Conservation (phyloP, 2,329 filamentous ascomycete genomes). For the Ceratocystis huliohia region DNA sequence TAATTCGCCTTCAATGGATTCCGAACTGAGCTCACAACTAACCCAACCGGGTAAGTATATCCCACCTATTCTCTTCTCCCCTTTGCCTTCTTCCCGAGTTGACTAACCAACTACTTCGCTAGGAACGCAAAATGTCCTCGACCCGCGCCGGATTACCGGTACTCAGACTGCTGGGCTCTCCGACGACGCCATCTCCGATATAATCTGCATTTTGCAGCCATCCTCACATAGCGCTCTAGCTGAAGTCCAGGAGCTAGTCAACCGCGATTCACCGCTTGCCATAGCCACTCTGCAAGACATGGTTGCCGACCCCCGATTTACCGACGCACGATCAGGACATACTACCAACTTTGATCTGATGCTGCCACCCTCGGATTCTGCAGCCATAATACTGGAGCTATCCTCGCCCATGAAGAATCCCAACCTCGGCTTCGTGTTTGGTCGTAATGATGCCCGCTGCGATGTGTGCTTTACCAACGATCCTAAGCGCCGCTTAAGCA, state of each 20-base stretch:
- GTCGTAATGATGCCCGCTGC: conserved; percentile 57
- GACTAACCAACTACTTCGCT: neutral
- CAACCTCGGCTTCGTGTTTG: conserved; percentile 68
- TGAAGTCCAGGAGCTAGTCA: conserved; percentile 48
- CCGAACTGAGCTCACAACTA: conserved; percentile 27
- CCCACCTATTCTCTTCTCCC: neutral
- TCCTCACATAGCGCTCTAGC: conserved; percentile 57
- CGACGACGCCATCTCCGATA: conserved; percentile 72
- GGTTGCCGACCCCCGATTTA: conserved; percentile 37
- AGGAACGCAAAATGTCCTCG: conserved; percentile 69
- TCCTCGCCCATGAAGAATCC: conserved; percentile 60
- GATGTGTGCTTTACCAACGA: conserved; percentile 60
- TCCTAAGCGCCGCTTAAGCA: conserved; percentile 64
- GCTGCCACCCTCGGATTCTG: conserved; percentile 38
- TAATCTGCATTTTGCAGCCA: conserved; percentile 79
- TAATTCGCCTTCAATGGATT: conserved; percentile 30
- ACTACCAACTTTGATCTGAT: conserved; percentile 39
- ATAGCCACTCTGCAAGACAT: conserved; percentile 35
- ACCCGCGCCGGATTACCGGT: conserved; percentile 57
- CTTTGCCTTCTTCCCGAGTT: neutral
- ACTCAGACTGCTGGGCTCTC: conserved; percentile 71
- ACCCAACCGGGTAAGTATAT: conserved; percentile 18
- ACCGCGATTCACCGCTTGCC: conserved; percentile 37
- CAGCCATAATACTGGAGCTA: conserved; percentile 62
- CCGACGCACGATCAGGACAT: conserved; percentile 40